Percentiles rank a stretch among this genome's conserved stretches.
Conservation (phyloP, 106 monocot species). For the Amphibolis antarctica region DNA sequence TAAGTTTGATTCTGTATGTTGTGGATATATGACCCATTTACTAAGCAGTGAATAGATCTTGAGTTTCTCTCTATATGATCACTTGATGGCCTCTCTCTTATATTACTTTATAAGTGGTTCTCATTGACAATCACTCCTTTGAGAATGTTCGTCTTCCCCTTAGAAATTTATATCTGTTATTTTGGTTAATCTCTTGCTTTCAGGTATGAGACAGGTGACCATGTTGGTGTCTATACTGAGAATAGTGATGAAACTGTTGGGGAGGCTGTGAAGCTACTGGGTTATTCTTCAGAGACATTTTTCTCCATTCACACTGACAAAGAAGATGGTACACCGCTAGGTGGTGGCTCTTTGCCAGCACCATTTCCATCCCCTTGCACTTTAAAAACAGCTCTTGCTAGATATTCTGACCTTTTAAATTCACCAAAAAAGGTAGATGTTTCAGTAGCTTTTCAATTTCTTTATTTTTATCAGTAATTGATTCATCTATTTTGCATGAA, state of each 20-base stretch:
- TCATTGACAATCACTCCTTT: no score
- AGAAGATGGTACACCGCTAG: conserved; percentile 54
- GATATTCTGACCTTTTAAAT: conserved; percentile 60
- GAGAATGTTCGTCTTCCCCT: no score
- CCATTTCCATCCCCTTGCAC: conserved; percentile 72
- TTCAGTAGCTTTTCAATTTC: neutral
- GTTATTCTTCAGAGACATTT: conserved; percentile 35
- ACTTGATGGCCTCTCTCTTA: no score
- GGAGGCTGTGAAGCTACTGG: conserved; percentile 51
- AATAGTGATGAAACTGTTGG: conserved; percentile 46
- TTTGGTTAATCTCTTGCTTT: neutral
- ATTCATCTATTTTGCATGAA: conserved; percentile 1
- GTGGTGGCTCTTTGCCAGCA: conserved; percentile 36
- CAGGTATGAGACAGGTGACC: conserved; percentile 81
- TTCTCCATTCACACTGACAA: conserved; percentile 68
- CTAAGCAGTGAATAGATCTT: no score
- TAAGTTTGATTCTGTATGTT: no score
- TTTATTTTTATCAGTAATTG: neutral
- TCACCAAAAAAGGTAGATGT: conserved; percentile 54
- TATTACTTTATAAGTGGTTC: no score
- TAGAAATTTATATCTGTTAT: neutral
- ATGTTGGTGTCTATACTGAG: conserved; percentile 67
- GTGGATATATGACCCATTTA: no score
- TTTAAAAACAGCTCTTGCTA: conserved; percentile 50
- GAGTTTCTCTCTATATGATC: no score